These are phyloP conservation scores for Stenogyne calaminthoides DNA, from an alignment of 305 asterid species.

Conservation along the genomic window DNA sequence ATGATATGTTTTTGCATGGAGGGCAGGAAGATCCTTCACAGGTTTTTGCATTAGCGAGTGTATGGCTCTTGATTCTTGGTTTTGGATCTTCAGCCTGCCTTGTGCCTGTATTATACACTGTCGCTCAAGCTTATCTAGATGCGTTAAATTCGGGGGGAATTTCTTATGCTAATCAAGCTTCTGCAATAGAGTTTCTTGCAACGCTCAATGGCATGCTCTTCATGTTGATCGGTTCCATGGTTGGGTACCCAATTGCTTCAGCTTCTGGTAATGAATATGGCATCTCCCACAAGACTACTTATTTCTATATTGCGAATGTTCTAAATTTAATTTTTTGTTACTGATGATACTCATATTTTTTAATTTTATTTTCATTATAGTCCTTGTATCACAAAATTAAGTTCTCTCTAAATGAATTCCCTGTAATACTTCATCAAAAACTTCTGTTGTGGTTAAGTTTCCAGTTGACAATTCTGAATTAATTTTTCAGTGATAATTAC, in stretches of 20 bases:
- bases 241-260: slow-evolving; percentile 88
- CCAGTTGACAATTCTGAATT: not conserved
- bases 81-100: slow-evolving; percentile 80
- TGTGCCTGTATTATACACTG: slow-evolving; percentile 64
- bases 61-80: slow-evolving; percentile 89
- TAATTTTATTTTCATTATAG: slow-evolving; percentile 2
- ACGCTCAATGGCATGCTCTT: slow-evolving; percentile 64
- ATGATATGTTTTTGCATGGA: slow-evolving; percentile 49
- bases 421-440: not conserved
- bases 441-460: not conserved
- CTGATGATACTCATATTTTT: slow-evolving; percentile 9
- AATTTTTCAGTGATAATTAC: not conserved
- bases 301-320: slow-evolving; percentile 10
- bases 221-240: slow-evolving; percentile 72
- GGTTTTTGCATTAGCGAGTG: slow-evolving; percentile 82
- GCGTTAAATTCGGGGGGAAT: slow-evolving; percentile 63
- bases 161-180: slow-evolving; percentile 49
- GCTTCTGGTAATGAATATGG: slow-evolving; percentile 74
- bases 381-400: not conserved
- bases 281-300: slow-evolving; percentile 20
- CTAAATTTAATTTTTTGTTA: not conserved
- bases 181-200: slow-evolving; percentile 62
- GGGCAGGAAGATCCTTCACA: slow-evolving; percentile 99
- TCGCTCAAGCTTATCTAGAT: slow-evolving; percentile 68
- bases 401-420: not conserved